Conservation (phyloP, 352 stramenopile genomes). For the Halophytophthora batemanensis region DNA sequence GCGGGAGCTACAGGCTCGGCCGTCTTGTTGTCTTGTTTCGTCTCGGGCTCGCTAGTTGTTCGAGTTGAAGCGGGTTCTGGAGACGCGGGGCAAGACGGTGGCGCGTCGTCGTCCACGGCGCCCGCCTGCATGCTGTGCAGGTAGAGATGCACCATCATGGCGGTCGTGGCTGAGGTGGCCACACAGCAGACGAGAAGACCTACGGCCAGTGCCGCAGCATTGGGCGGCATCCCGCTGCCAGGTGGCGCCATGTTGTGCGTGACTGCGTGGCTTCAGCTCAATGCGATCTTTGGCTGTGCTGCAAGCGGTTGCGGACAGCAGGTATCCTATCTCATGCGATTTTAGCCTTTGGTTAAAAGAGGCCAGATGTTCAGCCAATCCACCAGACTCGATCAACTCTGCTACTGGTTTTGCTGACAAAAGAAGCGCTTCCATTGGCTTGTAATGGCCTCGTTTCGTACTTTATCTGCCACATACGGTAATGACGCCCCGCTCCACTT, state of each 20-base stretch:
- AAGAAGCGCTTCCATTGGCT: too few species aligned
- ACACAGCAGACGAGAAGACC: slow-evolving; percentile 44
- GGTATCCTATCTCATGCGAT: too few species aligned
- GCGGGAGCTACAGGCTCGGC: slow-evolving; percentile 1
- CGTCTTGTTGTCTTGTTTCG: background rate
- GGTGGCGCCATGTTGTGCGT: background rate
- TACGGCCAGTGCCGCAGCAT: slow-evolving; percentile 14
- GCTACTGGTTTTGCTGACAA: too few species aligned
- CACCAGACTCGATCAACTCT: too few species aligned
- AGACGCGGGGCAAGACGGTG: background rate
- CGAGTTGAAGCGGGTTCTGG: background rate
- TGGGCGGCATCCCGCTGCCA: slow-evolving; percentile 1
- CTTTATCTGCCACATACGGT: too few species aligned
- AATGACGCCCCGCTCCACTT: too few species aligned
- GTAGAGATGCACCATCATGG: slow-evolving; percentile 38
- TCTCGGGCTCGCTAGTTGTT: background rate
- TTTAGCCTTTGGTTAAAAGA: too few species aligned
- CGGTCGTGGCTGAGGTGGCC: slow-evolving; percentile 33
- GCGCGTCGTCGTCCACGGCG: background rate
- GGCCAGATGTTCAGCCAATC: too few species aligned
- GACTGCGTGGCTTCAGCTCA: background rate
- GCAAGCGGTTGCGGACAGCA: too few species aligned
- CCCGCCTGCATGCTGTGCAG: slow-evolving; percentile 11
- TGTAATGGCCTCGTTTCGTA: too few species aligned
- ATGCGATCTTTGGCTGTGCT: too few species aligned